These are phyloP conservation scores for Quercus tomentella DNA, from an alignment of 331 rosid genomes.

Conservation along the genomic window DNA sequence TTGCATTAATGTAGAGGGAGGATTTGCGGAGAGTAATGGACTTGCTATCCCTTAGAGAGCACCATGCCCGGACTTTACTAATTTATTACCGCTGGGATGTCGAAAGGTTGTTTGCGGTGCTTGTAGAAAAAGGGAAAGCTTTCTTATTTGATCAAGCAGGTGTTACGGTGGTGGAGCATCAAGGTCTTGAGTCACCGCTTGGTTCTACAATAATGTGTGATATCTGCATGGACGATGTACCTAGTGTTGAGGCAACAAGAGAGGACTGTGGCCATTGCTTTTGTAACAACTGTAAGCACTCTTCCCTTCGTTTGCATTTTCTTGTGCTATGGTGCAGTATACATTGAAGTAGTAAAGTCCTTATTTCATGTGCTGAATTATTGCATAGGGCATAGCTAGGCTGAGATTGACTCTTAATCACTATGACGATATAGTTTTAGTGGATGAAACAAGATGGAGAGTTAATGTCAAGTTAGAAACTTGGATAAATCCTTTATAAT, in stretches of 20 bases:
- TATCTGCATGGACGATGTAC: constrained; percentile 75
- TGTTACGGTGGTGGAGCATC: constrained; percentile 54
- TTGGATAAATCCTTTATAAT: neutral
- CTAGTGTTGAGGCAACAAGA: constrained; percentile 54
- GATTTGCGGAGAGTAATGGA: constrained; percentile 91
- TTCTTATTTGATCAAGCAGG: constrained; percentile 72
- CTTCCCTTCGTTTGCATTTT: neutral
- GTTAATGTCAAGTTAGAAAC: neutral
- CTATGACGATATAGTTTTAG: neutral
- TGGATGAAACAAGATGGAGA: neutral
- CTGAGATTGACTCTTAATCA: neutral
- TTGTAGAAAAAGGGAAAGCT: constrained; percentile 61
- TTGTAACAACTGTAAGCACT: constrained; percentile 81
- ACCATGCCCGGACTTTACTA: constrained; percentile 90
- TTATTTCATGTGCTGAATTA: neutral
- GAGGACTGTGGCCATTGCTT: constrained; percentile 95
- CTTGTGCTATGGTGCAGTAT: neutral
- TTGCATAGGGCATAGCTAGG: neutral
- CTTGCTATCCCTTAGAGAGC: constrained; percentile 64
- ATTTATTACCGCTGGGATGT: constrained; percentile 91
- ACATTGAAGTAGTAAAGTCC: neutral
- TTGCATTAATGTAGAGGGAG: constrained; percentile 51
- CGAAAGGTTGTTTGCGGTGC: constrained; percentile 60
- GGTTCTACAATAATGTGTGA: constrained; percentile 47
- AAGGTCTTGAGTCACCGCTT: constrained; percentile 18